Percentiles rank a stretch among this genome's conserved stretches.
These are phyloP conservation scores for Podila minutissima DNA, from an alignment of 192 early-diverging fungal species.

Conservation along the genomic window DNA sequence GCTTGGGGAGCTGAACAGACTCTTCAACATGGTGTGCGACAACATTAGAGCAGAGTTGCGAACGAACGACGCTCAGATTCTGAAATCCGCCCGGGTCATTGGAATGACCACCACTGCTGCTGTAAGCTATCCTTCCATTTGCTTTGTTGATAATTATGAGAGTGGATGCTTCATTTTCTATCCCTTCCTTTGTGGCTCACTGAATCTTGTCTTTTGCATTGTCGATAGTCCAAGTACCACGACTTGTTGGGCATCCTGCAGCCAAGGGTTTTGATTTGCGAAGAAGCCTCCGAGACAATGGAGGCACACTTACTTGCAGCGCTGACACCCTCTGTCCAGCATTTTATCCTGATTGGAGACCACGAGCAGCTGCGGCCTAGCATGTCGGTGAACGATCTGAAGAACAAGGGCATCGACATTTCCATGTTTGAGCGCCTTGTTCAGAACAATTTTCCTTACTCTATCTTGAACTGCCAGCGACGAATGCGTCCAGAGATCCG, in stretches of 20 bases:
- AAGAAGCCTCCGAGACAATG: constrained; percentile 67
- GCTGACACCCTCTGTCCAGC: constrained; percentile 56
- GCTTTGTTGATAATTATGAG: too few species aligned
- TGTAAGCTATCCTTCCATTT: constrained; percentile 31
- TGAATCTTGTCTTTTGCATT: too few species aligned
- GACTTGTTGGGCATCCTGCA: constrained; percentile 53
- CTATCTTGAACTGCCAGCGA: constrained; percentile 58
- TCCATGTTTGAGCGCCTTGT: constrained; percentile 67
- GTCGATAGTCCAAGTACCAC: constrained; percentile 64
- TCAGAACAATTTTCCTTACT: constrained; percentile 50
- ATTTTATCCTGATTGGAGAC: constrained; percentile 68
- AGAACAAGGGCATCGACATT: constrained; percentile 52
- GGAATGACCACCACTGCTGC: constrained; percentile 71
- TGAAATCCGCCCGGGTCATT: constrained; percentile 51
- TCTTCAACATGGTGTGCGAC: constrained; percentile 27
- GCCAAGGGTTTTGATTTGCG: constrained; percentile 63
- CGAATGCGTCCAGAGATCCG: constrained; percentile 68
- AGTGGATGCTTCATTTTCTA: too few species aligned
- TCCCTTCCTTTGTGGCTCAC: too few species aligned
- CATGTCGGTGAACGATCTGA: constrained; percentile 58
- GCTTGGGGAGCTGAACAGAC: constrained; percentile 15
- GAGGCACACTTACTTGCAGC: constrained; percentile 65
- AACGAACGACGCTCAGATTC: constrained; percentile 26
- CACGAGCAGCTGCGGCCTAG: constrained; percentile 67
- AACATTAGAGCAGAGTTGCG: constrained; percentile 32